Evolutionary conservation across 2,329 filamentous ascomycete genomes (phyloP), one percentile per base, ranked within the genome.

Genomic region (Plectosphaerella sp.): DNA sequence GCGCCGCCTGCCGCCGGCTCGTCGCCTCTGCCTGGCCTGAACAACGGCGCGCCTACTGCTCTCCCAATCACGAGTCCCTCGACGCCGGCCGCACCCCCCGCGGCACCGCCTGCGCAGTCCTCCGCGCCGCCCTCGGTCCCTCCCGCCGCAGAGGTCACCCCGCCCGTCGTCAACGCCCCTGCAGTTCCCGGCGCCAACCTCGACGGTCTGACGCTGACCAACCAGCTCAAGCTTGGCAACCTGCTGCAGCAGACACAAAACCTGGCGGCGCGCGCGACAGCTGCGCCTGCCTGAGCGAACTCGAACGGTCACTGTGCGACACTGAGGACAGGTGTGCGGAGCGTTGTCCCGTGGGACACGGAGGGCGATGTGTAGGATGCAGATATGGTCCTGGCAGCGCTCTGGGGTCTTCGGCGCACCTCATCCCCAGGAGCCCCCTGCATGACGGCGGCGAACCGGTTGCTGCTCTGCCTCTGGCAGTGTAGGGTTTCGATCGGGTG

Each of bases 161-260:
- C 47, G 2, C 50, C 58, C 3, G 51, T 56, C 2, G 56, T 60
- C 9, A 58, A 60, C 3, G 62, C 60, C 3, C 53, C 61, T 9
- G 55, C 36, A n/a, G 52, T 45, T 8, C 53, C 57, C 14, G 59
- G 61, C 1, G 68, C 76, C 52, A 64, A 76, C 54, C 53, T 76
- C 9, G 70, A 66, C 33, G 71, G 70, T 9, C 52, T 77, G 53
- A 67, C 63, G 7, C 62, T 79, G 47, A 72, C 65, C 58, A 78
- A 71, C 52, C 61, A 67, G 45, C 61, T 79, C 42, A 66, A 73
- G 48, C 62, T 79, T 11, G 76, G 76, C 28, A 76, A 71, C 51
- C 60, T 78, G 47, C 59, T 58, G 22, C 51, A 58, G 42, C 53
- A 57, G 47, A 55, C 55, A 15, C 45, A 43, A n/a, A 36, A 33